Evolutionary conservation across 768 basidiomycete species (phyloP).

Genomic region (Mycena alexandri): DNA sequence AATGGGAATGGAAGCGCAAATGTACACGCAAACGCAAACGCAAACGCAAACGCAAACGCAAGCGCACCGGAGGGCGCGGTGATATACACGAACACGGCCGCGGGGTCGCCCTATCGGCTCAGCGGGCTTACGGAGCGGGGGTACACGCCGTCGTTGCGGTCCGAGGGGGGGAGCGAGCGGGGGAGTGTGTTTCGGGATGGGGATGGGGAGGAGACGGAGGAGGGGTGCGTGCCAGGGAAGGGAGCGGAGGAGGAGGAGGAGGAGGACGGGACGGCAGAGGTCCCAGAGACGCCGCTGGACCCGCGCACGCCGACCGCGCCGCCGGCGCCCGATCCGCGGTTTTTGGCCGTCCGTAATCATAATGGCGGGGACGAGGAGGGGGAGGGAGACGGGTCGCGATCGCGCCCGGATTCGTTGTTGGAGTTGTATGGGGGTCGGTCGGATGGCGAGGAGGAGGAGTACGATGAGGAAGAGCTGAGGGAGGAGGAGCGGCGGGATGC

Average conservation of each 20-base stretch:
- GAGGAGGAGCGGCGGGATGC: background rate
- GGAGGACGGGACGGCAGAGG: background rate
- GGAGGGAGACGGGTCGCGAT: background rate
- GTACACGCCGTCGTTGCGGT: conserved; percentile 29
- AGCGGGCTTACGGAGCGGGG: conserved; percentile 35
- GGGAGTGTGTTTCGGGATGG: background rate
- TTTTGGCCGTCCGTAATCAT: too few relatives aligned
- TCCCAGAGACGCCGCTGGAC: too few relatives aligned
- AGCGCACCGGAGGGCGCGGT: conserved; percentile 8
- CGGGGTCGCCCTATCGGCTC: conserved; percentile 30
- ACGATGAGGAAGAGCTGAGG: background rate
- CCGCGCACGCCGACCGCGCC: too few relatives aligned
- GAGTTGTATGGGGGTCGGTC: background rate
- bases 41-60: too few relatives aligned
- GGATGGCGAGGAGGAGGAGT: background rate
- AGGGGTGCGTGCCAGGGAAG: background rate
- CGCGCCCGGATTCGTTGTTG: too few relatives aligned
- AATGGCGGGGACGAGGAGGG: background rate
- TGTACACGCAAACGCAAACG: too few relatives aligned
- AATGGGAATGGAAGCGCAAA: background rate
- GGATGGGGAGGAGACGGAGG: background rate
- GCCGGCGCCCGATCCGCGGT: too few relatives aligned
- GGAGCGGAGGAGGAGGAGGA: background rate
- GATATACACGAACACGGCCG: conserved; percentile 13
- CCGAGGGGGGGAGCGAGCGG: conserved; percentile 3